A percentile compares a stretch with the other conserved stretches of the same genome.
Conservation (phyloP, 169 alveolate species). For the Eimeria nieschulzi region DNA sequence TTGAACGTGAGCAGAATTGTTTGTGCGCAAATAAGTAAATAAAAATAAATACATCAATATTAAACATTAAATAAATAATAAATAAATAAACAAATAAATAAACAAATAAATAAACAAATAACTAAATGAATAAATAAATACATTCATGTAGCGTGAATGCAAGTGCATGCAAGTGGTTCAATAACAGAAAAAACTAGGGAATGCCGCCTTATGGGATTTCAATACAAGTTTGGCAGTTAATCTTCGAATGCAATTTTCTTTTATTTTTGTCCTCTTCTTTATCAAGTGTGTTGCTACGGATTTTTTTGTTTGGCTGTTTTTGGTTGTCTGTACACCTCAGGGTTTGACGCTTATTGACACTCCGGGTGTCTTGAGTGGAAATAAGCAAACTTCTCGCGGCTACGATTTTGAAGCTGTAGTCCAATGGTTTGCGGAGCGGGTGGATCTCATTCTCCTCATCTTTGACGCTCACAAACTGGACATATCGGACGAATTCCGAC, state of each 20-base stretch:
- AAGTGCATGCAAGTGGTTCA: too few species aligned
- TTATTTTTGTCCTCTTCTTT: neutral
- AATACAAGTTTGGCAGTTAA: too few species aligned
- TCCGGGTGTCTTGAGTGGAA: constrained; percentile 88
- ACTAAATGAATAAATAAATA: too few species aligned
- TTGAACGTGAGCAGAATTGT: constrained; percentile 40
- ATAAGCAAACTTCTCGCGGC: constrained; percentile 86
- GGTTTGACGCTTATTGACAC: constrained; percentile 86
- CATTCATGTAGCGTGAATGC: too few species aligned
- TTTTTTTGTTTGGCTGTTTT: neutral
- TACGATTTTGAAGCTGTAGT: constrained; percentile 88
- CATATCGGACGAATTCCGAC: constrained; percentile 85
- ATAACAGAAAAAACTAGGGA: too few species aligned
- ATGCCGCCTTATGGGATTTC: too few species aligned
- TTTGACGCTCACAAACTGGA: constrained; percentile 89
- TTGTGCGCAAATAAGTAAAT: too few species aligned
- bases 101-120: too few species aligned
- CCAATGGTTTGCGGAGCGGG: constrained; percentile 87
- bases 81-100: too few species aligned
- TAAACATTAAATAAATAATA: too few species aligned
- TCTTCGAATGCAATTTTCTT: too few species aligned
- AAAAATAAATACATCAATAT: too few species aligned
- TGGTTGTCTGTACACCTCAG: constrained; percentile 19
- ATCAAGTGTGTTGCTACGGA: neutral
- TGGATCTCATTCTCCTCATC: constrained; percentile 82